These are phyloP conservation scores for Solanum clarkiae DNA, from an alignment of 257 asterid genomes.

Conservation along the genomic window DNA sequence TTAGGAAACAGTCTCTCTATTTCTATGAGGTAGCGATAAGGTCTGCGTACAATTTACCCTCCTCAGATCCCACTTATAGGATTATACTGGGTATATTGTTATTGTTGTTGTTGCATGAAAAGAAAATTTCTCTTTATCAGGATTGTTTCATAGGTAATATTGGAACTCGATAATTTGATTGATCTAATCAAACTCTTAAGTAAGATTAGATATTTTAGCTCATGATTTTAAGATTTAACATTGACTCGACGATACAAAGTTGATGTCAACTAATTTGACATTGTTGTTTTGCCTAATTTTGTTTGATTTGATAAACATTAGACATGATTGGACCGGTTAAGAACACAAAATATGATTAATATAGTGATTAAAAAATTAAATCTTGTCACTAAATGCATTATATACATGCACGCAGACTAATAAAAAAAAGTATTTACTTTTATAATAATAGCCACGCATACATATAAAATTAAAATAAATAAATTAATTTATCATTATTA, in stretches of 20 bases:
- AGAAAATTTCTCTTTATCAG: no score
- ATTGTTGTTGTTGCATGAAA: no score
- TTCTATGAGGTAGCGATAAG: no score
- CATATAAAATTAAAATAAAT: no score
- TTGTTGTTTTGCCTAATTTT: neutral
- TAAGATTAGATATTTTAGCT: neutral
- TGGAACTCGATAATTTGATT: neutral
- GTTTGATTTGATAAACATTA: neutral
- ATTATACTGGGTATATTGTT: no score
- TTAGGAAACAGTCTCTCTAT: no score
- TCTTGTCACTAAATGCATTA: neutral
- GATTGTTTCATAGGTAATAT: neutral
- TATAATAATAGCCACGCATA: neutral
- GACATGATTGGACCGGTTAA: neutral
- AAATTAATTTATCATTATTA: no score
- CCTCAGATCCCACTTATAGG: no score
- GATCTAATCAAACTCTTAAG: neutral
- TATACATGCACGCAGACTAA: neutral
- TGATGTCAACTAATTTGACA: neutral
- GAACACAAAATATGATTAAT: neutral
- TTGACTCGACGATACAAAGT: neutral
- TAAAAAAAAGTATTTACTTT: neutral
- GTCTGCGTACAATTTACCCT: no score
- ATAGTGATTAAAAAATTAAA: neutral
- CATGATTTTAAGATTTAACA: neutral